Evolutionary conservation across 2,329 filamentous ascomycete species (phyloP).

Genomic region (Cladosporium cucumerinum): DNA sequence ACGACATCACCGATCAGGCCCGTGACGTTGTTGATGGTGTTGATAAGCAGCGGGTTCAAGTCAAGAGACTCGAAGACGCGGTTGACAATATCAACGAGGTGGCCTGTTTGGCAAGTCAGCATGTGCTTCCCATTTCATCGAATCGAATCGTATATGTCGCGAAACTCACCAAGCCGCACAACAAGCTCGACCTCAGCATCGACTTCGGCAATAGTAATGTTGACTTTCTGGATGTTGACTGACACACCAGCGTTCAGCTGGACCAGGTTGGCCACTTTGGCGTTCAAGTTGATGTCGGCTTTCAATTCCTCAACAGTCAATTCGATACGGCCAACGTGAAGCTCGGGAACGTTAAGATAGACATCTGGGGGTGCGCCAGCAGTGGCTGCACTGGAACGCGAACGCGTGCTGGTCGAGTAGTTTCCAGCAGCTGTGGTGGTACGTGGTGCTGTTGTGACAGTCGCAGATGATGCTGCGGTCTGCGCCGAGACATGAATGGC

Average conservation of each 20-base stretch:
- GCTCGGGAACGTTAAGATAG: slow-evolving; percentile 54
- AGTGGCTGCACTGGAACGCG: slow-evolving; percentile 23
- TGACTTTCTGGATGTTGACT: slow-evolving; percentile 50
- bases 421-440: slow-evolving; percentile 20
- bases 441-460: slow-evolving; percentile 29
- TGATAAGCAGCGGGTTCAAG: slow-evolving; percentile 53
- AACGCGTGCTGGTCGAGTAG: slow-evolving; percentile 26
- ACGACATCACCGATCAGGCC: slow-evolving; percentile 23
- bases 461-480: slow-evolving; percentile 21
- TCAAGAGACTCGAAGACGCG: slow-evolving; percentile 58
- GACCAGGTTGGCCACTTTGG: slow-evolving; percentile 58
- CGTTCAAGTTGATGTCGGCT: slow-evolving; percentile 54
- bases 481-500: slow-evolving; percentile 18
- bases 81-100: slow-evolving; percentile 60
- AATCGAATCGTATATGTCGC: neutral
- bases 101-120: slow-evolving; percentile 35
- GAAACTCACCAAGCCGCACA: slow-evolving; percentile 45
- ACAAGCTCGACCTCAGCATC: slow-evolving; percentile 58
- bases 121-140: neutral
- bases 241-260: slow-evolving; percentile 50
- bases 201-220: slow-evolving; percentile 61
- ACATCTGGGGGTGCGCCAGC: slow-evolving; percentile 49
- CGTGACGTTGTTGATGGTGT: slow-evolving; percentile 53
- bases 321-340: slow-evolving; percentile 59
- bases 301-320: slow-evolving; percentile 57